A percentile compares a stretch with the other conserved stretches of the same genome.
Conservation (phyloP, 2,329 filamentous ascomycete genomes). For the Scolecobasidium constrictum region DNA sequence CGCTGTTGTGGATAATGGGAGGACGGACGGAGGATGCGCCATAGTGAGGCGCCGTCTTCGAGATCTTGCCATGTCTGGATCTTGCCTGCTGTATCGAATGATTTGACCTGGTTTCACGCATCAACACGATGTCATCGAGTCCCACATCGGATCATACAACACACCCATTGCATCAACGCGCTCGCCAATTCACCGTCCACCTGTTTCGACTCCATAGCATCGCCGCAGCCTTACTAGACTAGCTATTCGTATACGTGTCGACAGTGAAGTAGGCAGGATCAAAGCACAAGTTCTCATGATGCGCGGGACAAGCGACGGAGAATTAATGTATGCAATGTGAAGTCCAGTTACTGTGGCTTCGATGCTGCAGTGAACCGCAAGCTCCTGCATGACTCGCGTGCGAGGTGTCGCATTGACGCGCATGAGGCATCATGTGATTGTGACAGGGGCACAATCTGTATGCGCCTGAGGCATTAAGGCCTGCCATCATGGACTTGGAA, state of each 20-base stretch:
- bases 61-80: conserved; percentile 31
- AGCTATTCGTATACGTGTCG: not conserved
- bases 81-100: conserved; percentile 28
- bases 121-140: not conserved
- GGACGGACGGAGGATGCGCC: conserved; percentile 29
- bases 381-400: not conserved
- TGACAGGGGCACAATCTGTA: no score
- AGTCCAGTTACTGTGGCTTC: no score
- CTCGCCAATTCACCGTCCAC: conserved; percentile 5
- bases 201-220: conserved; percentile 8
- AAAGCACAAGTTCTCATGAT: not conserved
- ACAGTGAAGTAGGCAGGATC: not conserved
- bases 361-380: no score
- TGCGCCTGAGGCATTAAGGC: no score
- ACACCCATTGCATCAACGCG: conserved; percentile 10
- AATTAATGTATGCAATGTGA: no score
- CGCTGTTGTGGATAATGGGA: not conserved
- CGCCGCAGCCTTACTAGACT: not conserved
- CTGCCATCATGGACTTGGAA: no score
- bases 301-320: no score
- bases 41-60: conserved; percentile 35
- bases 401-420: no score
- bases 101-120: conserved; percentile 21
- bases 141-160: not conserved
- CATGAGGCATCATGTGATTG: no score